These are phyloP conservation scores for Boletellus sp. DNA, from an alignment of 1,284 basidiomycete genomes.

Conservation along the genomic window DNA sequence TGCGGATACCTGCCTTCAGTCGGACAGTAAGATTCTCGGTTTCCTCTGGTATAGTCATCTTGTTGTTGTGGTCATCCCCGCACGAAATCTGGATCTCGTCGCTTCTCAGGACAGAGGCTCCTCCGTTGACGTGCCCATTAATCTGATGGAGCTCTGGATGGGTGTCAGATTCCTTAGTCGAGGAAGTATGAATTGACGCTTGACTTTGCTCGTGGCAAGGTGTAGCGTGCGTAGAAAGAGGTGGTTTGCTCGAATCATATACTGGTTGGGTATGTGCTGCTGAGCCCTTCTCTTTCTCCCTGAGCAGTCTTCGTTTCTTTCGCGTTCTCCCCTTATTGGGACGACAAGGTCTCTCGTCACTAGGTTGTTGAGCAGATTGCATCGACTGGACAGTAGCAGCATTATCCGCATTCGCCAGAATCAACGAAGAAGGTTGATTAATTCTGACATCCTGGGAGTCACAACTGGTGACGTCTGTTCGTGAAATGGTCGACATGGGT, in stretches of 20 bases:
- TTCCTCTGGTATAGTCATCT: neutral
- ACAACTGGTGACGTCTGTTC: neutral
- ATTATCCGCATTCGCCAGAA: neutral
- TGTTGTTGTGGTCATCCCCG: neutral
- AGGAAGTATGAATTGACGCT: neutral
- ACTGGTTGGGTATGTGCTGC: neutral
- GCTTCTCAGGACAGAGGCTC: neutral
- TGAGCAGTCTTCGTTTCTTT: slow-evolving; percentile 18
- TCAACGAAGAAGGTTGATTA: neutral
- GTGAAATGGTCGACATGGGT: neutral
- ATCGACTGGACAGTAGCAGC: slow-evolving; percentile 1
- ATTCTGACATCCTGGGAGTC: neutral
- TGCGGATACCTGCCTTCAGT: slow-evolving; percentile 22
- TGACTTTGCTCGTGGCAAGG: slow-evolving; percentile 4
- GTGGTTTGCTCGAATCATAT: neutral
- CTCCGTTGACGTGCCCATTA: neutral
- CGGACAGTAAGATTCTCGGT: neutral
- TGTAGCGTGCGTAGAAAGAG: neutral
- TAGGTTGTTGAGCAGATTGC: neutral
- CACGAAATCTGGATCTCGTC: neutral
- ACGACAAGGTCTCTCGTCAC: neutral
- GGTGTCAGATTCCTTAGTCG: neutral
- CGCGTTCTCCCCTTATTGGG: slow-evolving; percentile 8
- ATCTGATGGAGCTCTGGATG: neutral
- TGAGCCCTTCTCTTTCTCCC: slow-evolving; percentile 8